Conservation (phyloP, 2,329 filamentous ascomycete genomes). For the Aspergillus alliaceus region DNA sequence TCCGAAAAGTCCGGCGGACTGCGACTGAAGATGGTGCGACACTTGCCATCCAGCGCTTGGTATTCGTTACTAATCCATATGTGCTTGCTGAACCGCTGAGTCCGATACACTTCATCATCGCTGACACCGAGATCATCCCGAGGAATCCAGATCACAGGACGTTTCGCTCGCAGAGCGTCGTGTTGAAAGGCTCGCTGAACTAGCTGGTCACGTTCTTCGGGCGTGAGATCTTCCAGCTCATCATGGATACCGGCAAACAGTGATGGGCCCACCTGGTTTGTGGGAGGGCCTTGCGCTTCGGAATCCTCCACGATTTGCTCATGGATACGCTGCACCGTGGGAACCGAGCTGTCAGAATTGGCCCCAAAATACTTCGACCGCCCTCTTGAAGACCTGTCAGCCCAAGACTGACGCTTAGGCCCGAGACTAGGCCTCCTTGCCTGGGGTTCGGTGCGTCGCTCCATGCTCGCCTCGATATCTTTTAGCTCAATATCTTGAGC, state of each 20-base stretch:
- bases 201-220: slow-evolving; percentile 81
- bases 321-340: slow-evolving; percentile 34
- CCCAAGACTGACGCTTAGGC: slow-evolving; percentile 42
- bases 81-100: slow-evolving; percentile 69
- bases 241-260: slow-evolving; percentile 86
- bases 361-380: slow-evolving; percentile 42
- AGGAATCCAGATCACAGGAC: slow-evolving; percentile 92
- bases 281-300: slow-evolving; percentile 64
- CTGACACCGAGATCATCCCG: slow-evolving; percentile 86
- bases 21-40: slow-evolving; percentile 77
- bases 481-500: slow-evolving; percentile 53
- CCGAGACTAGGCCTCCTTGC: slow-evolving; percentile 25
- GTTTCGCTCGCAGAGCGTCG: slow-evolving; percentile 76
- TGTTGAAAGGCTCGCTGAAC: slow-evolving; percentile 90
- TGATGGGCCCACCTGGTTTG: slow-evolving; percentile 67
- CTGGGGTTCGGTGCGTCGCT: slow-evolving; percentile 14
- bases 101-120: slow-evolving; percentile 84
- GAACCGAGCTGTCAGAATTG: slow-evolving; percentile 33
- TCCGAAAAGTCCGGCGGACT: slow-evolving; percentile 90
- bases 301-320: slow-evolving; percentile 54
- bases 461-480: slow-evolving; percentile 31
- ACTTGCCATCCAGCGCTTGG: slow-evolving; percentile 80
- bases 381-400: slow-evolving; percentile 41
- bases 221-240: slow-evolving; percentile 90
- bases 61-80: slow-evolving; percentile 96